A percentile compares a stretch with the other conserved stretches of the same genome.
These are phyloP conservation scores for Penicillium freii DNA, from an alignment of 2,329 filamentous ascomycete species.

Conservation along the genomic window DNA sequence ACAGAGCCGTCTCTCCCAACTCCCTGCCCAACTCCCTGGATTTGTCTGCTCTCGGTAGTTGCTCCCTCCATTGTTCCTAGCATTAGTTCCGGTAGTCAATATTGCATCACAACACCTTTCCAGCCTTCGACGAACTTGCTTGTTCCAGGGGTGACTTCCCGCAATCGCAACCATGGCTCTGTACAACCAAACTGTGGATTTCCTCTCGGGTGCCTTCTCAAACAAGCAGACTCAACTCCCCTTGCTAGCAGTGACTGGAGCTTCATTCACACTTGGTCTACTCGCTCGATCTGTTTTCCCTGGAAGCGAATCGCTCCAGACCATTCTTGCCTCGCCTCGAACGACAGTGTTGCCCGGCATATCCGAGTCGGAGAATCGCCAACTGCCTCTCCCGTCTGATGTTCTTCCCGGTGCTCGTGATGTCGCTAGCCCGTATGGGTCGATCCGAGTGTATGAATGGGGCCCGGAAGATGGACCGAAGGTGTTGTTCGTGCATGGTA, in stretches of 20 bases:
- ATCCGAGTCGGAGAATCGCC: slow-evolving; percentile 38
- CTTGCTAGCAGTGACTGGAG: slow-evolving; percentile 36
- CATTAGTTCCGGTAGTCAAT: too few relatives aligned
- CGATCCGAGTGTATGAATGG: slow-evolving; percentile 74
- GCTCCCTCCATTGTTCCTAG: not conserved
- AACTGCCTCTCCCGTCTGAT: slow-evolving; percentile 65
- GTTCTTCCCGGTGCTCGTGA: slow-evolving; percentile 62
- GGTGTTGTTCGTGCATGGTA: slow-evolving; percentile 75
- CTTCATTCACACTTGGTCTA: slow-evolving; percentile 36
- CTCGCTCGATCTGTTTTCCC: slow-evolving; percentile 31
- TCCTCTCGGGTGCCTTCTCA: slow-evolving; percentile 33
- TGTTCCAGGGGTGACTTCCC: not conserved
- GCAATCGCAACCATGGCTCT: slow-evolving; percentile 31
- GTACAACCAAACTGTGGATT: slow-evolving; percentile 36
- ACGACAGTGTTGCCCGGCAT: slow-evolving; percentile 33
- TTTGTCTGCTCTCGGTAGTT: not conserved
- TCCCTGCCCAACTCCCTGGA: not conserved
- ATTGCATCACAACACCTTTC: not conserved
- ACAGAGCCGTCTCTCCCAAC: not conserved
- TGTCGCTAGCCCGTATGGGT: slow-evolving; percentile 62
- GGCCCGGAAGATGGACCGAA: slow-evolving; percentile 69
- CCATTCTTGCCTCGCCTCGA: slow-evolving; percentile 39
- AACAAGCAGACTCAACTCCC: slow-evolving; percentile 33
- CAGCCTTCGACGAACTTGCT: not conserved
- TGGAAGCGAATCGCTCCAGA: slow-evolving; percentile 9